Percentiles rank a stretch among this genome's conserved stretches.
phyloP scores from a whole-genome alignment of 371 early-diverging fungal genomes.

The Circinella umbellata region DNA sequence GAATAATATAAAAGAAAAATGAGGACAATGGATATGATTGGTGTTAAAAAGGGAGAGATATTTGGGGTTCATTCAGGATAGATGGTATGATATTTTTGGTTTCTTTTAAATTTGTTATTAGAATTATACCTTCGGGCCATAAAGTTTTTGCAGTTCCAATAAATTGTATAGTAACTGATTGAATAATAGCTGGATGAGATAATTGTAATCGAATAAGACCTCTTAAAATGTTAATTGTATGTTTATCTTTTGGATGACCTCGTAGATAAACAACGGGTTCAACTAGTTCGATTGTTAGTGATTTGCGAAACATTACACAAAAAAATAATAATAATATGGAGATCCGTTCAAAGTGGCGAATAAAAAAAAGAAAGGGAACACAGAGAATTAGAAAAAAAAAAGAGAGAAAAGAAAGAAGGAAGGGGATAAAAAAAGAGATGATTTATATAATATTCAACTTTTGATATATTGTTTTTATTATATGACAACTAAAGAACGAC shows the following conservation, averaged over 20 bases:
- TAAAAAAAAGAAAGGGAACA: conserved; percentile 17
- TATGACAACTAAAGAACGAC: too few species aligned
- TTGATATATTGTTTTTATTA: too few species aligned
- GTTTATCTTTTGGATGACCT: conserved; percentile 39
- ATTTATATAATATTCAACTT: background rate
- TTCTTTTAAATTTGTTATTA: background rate
- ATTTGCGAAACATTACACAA: conserved; percentile 37
- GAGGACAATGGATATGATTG: background rate
- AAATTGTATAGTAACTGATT: conserved; percentile 39
- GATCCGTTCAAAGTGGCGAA: background rate
- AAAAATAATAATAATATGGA: too few species aligned
- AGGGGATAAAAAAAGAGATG: conserved; percentile 7
- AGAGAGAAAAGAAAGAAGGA: conserved; percentile 18
- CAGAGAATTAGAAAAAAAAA: conserved; percentile 11
- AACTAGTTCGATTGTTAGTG: conserved; percentile 43
- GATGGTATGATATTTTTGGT: too few species aligned
- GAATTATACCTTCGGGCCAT: conserved; percentile 47
- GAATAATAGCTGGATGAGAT: conserved; percentile 26
- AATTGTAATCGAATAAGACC: conserved; percentile 36
- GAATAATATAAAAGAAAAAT: background rate
- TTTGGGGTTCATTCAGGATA: too few species aligned
- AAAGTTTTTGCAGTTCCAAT: conserved; percentile 46
- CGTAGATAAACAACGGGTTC: conserved; percentile 45
- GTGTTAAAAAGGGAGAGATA: background rate
- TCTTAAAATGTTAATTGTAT: conserved; percentile 40